A percentile compares a stretch with the other conserved stretches of the same genome.
These are phyloP conservation scores for Nitzschia sp. DNA, from an alignment of 108 stramenopile genomes.

Conservation along the genomic window DNA sequence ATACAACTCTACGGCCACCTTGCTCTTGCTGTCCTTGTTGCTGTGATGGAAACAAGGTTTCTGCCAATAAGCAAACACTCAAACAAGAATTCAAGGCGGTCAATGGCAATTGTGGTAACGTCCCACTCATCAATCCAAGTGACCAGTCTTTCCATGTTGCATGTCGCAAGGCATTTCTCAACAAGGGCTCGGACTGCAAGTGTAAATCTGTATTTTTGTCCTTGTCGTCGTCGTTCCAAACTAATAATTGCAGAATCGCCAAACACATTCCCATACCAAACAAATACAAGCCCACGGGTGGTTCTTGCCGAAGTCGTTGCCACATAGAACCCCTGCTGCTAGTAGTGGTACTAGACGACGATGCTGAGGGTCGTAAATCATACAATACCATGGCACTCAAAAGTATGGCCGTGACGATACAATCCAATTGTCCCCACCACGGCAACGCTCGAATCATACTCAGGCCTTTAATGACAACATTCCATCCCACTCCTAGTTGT, in stretches of 20 bases:
- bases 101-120: constrained; percentile 81
- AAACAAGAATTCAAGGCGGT: constrained; percentile 83
- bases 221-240: not conserved
- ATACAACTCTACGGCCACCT: constrained; percentile 27
- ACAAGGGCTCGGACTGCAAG: constrained; percentile 35
- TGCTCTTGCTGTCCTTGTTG: not conserved
- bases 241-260: constrained; percentile 22
- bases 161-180: constrained; percentile 50
- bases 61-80: constrained; percentile 71
- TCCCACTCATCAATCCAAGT: constrained; percentile 68
- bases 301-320: constrained; percentile 5
- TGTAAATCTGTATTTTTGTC: not conserved
- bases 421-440: constrained; percentile 34
- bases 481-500: constrained; percentile 82
- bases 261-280: constrained; percentile 56
- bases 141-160: constrained; percentile 60
- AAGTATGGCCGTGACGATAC: constrained; percentile 7
- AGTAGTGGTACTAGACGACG: not conserved
- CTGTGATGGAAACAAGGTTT: constrained; percentile 71
- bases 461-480: constrained; percentile 63
- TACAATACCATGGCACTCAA: not conserved
- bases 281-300: constrained; percentile 69
- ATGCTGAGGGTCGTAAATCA: not conserved
- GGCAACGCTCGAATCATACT: constrained; percentile 51
- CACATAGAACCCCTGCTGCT: not conserved